Conservation (phyloP, 2,329 filamentous ascomycete species). For the Sporothrix brasiliensis region DNA sequence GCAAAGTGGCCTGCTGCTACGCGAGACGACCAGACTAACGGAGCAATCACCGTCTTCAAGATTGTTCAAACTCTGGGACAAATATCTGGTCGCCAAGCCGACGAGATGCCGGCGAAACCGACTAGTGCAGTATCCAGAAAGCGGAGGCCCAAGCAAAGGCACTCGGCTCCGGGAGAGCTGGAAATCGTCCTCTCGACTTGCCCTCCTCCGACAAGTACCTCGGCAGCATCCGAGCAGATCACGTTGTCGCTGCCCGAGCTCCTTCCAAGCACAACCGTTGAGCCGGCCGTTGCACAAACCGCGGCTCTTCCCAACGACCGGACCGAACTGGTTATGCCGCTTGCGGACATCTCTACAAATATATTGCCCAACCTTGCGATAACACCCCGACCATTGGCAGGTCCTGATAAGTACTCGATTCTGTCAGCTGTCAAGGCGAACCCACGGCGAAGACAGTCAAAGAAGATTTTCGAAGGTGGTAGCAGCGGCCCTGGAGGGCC, state of each 20-base stretch:
- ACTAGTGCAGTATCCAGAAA: neutral
- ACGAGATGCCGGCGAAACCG: conserved; percentile 2
- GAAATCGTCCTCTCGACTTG: neutral
- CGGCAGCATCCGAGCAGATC: neutral
- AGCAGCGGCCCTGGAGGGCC: neutral
- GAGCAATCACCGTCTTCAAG: conserved; percentile 50
- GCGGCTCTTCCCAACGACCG: neutral
- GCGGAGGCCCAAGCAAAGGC: conserved; percentile 25
- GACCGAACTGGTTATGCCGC: neutral
- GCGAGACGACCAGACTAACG: conserved; percentile 52
- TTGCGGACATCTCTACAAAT: conserved; percentile 17
- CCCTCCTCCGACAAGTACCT: neutral
- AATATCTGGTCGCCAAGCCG: conserved; percentile 40
- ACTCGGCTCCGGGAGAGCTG: conserved; percentile 35
- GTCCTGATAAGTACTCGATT: conserved; percentile 47
- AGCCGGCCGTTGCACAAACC: neutral
- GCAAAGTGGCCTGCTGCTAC: conserved; percentile 48
- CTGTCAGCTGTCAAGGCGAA: conserved; percentile 55
- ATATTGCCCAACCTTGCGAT: neutral
- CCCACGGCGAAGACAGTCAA: conserved; percentile 35
- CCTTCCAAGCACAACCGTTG: no score
- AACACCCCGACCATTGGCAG: neutral
- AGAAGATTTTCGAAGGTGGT: conserved; percentile 32
- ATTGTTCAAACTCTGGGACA: conserved; percentile 47
- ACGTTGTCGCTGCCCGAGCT: neutral